Conservation (phyloP, 1,139 yeast genomes). For the Yamadazyma aaseri region DNA sequence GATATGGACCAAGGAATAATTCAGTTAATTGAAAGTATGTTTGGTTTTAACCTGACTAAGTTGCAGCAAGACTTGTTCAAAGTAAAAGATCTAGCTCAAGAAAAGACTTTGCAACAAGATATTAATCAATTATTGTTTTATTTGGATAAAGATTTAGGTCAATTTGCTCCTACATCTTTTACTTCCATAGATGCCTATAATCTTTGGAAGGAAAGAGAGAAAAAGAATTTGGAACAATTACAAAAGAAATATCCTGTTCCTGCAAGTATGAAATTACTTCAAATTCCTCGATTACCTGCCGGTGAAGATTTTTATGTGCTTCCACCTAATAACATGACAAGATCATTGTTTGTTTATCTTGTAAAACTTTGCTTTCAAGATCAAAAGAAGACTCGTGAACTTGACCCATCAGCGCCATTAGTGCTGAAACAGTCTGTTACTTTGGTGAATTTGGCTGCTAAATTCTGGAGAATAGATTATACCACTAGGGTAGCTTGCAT, state of each 20-base stretch:
- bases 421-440: constrained; percentile 40
- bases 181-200: constrained; percentile 35
- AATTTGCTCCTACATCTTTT: constrained; percentile 43
- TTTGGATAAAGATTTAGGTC: constrained; percentile 42
- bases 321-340: constrained; percentile 35
- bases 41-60: constrained; percentile 36
- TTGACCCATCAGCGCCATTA: constrained; percentile 20
- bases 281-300: constrained; percentile 28
- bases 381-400: constrained; percentile 12
- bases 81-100: constrained; percentile 42
- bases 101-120: constrained; percentile 45
- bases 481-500: constrained; percentile 53
- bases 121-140: constrained; percentile 38
- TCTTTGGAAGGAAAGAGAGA: constrained; percentile 55
- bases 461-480: constrained; percentile 60
- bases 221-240: constrained; percentile 34
- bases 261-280: constrained; percentile 30
- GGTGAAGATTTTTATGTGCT: constrained; percentile 42
- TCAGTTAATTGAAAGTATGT: constrained; percentile 36
- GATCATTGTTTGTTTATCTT: constrained; percentile 30
- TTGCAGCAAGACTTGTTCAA: constrained; percentile 52
- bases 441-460: constrained; percentile 46
- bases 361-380: constrained; percentile 28
- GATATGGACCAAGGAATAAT: constrained; percentile 50
- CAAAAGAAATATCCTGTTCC: constrained; percentile 40